Conservation (phyloP, 768 basidiomycete genomes). For the Punctularia strigosozonata region DNA sequence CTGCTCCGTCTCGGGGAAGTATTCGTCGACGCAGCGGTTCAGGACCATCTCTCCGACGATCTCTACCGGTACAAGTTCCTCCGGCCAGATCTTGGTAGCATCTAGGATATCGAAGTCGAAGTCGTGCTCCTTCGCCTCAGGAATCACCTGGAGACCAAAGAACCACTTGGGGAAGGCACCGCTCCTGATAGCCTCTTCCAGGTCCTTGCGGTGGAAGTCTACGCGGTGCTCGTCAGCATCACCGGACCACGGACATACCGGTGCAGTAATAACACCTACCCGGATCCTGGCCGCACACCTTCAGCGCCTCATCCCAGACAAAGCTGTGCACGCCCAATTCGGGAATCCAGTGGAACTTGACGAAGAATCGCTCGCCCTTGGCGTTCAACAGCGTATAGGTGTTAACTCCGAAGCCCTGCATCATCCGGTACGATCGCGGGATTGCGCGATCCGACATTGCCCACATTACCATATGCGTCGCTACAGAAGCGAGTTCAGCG, state of each 20-base stretch:
- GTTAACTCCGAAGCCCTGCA: conserved; percentile 86
- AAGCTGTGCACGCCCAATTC: conserved; percentile 77
- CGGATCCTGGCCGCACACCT: conserved; percentile 75
- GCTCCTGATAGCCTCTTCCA: conserved; percentile 69
- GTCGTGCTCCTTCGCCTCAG: conserved; percentile 60
- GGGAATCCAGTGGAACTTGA: conserved; percentile 81
- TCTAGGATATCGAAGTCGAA: conserved; percentile 87
- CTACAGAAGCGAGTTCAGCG: conserved; percentile 14
- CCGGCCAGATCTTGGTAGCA: conserved; percentile 78
- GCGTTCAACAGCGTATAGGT: conserved; percentile 67
- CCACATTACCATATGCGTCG: conserved; percentile 76
- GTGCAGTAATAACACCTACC: conserved; percentile 24
- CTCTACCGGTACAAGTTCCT: conserved; percentile 68
- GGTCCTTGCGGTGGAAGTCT: conserved; percentile 83
- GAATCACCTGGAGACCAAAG: conserved; percentile 63
- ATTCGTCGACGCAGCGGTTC: conserved; percentile 56
- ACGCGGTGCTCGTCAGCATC: no score
- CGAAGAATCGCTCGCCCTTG: conserved; percentile 59
- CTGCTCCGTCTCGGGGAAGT: conserved; percentile 82
- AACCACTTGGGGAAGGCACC: conserved; percentile 70
- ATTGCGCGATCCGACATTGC: conserved; percentile 76
- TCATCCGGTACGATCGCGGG: conserved; percentile 78
- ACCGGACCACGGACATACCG: no score
- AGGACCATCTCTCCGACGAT: conserved; percentile 67
- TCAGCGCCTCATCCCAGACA: conserved; percentile 85